Conservation (phyloP, 768 basidiomycete species). For the Auricularia sp. region DNA sequence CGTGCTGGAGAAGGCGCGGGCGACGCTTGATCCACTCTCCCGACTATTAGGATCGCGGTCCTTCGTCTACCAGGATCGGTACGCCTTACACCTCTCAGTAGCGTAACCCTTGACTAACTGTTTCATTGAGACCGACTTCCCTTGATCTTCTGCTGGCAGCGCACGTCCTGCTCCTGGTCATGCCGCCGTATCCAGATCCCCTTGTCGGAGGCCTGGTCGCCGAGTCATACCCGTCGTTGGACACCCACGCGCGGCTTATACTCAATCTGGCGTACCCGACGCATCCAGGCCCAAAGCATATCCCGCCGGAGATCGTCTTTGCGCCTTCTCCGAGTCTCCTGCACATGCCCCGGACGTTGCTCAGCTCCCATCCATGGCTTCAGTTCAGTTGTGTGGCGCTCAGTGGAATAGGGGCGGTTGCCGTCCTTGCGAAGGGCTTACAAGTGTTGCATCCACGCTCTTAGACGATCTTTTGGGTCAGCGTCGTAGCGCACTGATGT, state of each 20-base stretch:
- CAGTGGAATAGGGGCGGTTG: background rate
- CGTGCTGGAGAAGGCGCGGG: slow-evolving; percentile 51
- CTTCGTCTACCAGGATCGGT: slow-evolving; percentile 47
- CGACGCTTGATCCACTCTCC: slow-evolving; percentile 46
- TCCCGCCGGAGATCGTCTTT: background rate
- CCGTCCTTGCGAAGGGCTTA: background rate
- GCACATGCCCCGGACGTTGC: background rate
- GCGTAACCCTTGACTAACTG: background rate
- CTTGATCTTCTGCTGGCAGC: slow-evolving; percentile 61
- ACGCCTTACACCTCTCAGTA: slow-evolving; percentile 7
- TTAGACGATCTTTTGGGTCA: no score
- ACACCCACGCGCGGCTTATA: slow-evolving; percentile 48
- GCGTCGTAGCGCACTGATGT: no score
- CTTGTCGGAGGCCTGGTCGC: slow-evolving; percentile 43
- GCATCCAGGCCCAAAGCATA: slow-evolving; percentile 10
- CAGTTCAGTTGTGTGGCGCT: background rate
- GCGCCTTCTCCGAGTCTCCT: background rate
- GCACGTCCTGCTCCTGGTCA: slow-evolving; percentile 48
- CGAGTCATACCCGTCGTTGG: slow-evolving; percentile 46
- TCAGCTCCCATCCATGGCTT: background rate
- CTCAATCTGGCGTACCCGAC: slow-evolving; percentile 22
- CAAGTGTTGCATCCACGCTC: no score
- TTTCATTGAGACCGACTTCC: slow-evolving; percentile 39
- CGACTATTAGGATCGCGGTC: slow-evolving; percentile 39
- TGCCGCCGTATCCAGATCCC: slow-evolving; percentile 53